These are phyloP conservation scores for Gymnopilus dilepis DNA, from an alignment of 768 basidiomycete species.

Conservation along the genomic window DNA sequence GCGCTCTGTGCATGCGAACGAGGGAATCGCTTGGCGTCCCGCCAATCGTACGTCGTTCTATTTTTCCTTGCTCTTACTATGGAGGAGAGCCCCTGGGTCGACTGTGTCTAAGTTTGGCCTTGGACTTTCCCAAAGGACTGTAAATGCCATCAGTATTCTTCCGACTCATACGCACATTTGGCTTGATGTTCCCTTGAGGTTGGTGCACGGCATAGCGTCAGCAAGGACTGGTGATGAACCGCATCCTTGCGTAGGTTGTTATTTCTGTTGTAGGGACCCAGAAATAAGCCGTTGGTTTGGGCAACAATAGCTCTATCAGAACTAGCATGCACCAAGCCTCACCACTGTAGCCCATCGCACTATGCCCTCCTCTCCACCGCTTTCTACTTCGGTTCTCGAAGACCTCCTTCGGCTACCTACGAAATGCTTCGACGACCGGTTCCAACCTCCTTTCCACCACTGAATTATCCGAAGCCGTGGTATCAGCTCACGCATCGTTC, in stretches of 20 bases:
- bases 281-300: not conserved
- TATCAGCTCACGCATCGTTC: slow-evolving; percentile 10
- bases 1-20: slow-evolving; percentile 8
- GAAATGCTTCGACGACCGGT: not conserved
- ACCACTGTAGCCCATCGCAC: not conserved
- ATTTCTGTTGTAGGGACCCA: slow-evolving; percentile 1
- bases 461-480: slow-evolving; percentile 15
- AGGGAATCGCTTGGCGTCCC: slow-evolving; percentile 16
- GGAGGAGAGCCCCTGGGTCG: slow-evolving; percentile 4
- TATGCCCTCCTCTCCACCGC: not conserved
- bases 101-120: not conserved
- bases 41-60: slow-evolving; percentile 17
- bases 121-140: not conserved
- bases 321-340: not conserved
- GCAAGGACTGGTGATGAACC: not conserved
- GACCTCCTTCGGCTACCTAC: not conserved
- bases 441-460: slow-evolving; percentile 6
- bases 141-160: not conserved
- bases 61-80: not conserved
- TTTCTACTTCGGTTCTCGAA: not conserved
- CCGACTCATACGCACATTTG: slow-evolving; percentile 10
- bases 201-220: slow-evolving; percentile 1
- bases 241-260: not conserved
- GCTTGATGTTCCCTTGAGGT: slow-evolving; percentile 9
- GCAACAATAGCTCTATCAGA: not conserved